Base-by-base conservation (phyloP, 805 yeast genomes). In the Pichia scutulata region DNA sequence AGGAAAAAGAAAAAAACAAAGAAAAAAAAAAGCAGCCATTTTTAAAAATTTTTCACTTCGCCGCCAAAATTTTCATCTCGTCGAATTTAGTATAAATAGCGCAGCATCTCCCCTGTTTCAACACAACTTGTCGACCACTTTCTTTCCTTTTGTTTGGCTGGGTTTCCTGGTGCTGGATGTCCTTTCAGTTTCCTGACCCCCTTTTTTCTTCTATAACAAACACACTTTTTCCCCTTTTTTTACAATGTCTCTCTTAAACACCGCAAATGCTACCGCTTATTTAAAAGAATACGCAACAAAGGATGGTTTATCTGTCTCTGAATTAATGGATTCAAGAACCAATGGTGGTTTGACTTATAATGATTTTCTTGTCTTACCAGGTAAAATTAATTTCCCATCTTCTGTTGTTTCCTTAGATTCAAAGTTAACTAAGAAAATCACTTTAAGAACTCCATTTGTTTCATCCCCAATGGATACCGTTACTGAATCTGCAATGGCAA, bases 381-480 rank as follows among this genome's bases (percentile, higher is more conserved):
- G 98, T 57, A 88, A 89, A 75, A 87, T 92, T 65, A 77, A 81
- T 62, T 90, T 90, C 75, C 87, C 97, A 55, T 80, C 97, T 28
- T 76, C 84, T 48, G 72, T 60, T 22, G 97, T 93, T 54, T 71
- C 74, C 46, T 76, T 92, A 67, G 96, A 90, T 60, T 78, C 96
- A 57, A 86, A 80, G 70, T 76, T 93, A 70, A 92, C 99, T 66
- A 90, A 86, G 76, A 86, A 84, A 65, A 93, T 93, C 76, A 71
- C 93, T 50, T 77, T 93, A 71, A 89, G 86, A 76, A 76, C 96
- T 44, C 99, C 99, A 52, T 89, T 93, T 60, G 92, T 93, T 53
- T 92, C 98, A 21, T 89, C 98, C 63, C 99, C 99, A 61, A 93
- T 93, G 99, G 99, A 93, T 74, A 93, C 99, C 46, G 99, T 93